phyloP scores from a whole-genome alignment of 163 green algal species.

The Chloromonas sp. region DNA sequence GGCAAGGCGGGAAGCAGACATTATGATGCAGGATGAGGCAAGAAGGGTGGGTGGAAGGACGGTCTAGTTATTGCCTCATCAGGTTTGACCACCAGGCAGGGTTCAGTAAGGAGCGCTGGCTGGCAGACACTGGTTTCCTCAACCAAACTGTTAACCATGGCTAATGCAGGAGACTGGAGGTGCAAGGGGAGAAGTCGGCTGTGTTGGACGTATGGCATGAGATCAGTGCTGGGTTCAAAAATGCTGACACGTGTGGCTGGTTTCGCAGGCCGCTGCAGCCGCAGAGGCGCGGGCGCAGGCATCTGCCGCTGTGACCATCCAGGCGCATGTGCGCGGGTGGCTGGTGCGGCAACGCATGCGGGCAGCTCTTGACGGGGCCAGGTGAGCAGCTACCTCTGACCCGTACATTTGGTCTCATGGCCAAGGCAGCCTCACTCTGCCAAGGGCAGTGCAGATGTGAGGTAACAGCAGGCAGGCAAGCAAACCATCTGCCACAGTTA shows the following conservation, averaged over 20 bases:
- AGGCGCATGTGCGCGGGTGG: background rate
- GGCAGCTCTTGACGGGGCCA: background rate
- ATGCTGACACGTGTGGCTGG: background rate
- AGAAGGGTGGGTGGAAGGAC: background rate
- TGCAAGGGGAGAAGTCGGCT: background rate
- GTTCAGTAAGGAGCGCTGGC: too few relatives aligned
- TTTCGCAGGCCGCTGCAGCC: background rate
- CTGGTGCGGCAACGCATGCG: slow-evolving; percentile 4
- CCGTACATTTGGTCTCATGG: too few relatives aligned
- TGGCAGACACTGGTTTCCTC: too few relatives aligned
- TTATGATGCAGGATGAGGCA: background rate
- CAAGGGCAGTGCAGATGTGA: too few relatives aligned
- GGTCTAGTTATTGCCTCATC: too few relatives aligned
- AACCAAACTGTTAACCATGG: too few relatives aligned
- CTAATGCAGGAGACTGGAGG: background rate
- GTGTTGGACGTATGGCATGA: background rate
- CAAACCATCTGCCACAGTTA: too few relatives aligned
- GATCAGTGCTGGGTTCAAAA: background rate
- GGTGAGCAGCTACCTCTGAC: too few relatives aligned
- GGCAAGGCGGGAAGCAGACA: background rate
- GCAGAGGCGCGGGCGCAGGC: background rate
- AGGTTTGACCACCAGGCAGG: too few relatives aligned
- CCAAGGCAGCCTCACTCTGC: too few relatives aligned
- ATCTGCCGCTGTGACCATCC: background rate
- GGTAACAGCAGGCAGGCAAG: too few relatives aligned